Percentiles rank a stretch among this genome's conserved stretches.
Conservation (phyloP, 192 early-diverging fungal genomes). For the Backusella australiensis region DNA sequence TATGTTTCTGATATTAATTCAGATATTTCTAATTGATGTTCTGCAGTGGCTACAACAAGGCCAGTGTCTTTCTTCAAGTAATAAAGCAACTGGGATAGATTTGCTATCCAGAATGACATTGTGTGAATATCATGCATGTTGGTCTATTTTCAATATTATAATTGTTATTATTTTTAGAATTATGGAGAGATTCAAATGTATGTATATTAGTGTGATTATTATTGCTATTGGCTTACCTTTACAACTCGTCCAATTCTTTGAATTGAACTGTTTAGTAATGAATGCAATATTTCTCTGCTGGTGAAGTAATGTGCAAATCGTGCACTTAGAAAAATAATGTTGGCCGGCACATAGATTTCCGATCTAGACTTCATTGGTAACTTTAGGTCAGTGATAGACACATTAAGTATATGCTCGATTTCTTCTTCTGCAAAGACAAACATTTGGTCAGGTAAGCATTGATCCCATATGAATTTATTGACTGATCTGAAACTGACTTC, state of each 20-base stretch:
- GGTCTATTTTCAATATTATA: slow-evolving; percentile 24
- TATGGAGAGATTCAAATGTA: background rate
- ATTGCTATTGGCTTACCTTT: slow-evolving; percentile 36
- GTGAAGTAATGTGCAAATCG: slow-evolving; percentile 86
- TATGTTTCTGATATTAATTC: slow-evolving; percentile 79
- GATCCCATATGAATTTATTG: slow-evolving; percentile 69
- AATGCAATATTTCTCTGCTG: slow-evolving; percentile 67
- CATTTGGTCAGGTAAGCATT: slow-evolving; percentile 89
- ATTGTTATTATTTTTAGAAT: background rate
- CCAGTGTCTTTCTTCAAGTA: slow-evolving; percentile 86
- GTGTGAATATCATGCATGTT: slow-evolving; percentile 55
- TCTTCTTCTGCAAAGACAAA: slow-evolving; percentile 82
- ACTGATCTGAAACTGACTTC: slow-evolving; percentile 36
- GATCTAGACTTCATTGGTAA: slow-evolving; percentile 55
- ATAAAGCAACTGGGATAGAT: slow-evolving; percentile 79
- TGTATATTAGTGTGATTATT: background rate
- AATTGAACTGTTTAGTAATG: slow-evolving; percentile 59
- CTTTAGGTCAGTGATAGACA: slow-evolving; percentile 64
- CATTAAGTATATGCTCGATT: slow-evolving; percentile 70
- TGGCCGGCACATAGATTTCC: slow-evolving; percentile 74
- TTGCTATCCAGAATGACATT: slow-evolving; percentile 84
- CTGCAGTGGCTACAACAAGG: slow-evolving; percentile 66
- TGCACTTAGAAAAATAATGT: slow-evolving; percentile 85
- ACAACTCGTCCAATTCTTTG: slow-evolving; percentile 54
- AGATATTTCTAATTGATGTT: slow-evolving; percentile 74